phyloP scores from a whole-genome alignment of 176 grass and related monocot species.

The Eleusine coracana region DNA sequence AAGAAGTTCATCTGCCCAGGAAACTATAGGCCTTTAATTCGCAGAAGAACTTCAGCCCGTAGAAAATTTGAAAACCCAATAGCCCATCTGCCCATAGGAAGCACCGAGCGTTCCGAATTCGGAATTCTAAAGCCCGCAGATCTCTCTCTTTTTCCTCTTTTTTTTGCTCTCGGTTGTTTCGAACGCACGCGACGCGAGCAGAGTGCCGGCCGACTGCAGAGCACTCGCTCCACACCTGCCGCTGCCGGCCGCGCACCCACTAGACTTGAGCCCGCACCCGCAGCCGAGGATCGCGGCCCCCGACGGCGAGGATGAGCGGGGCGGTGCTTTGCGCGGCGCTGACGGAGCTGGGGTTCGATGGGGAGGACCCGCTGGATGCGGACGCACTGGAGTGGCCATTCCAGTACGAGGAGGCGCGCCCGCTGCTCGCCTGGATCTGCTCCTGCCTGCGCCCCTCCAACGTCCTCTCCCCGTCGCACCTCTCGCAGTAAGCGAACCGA shows the following conservation, averaged over 20 bases:
- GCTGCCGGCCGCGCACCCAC: conserved; percentile 43
- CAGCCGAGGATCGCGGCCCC: background rate
- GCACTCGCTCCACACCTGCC: conserved; percentile 22
- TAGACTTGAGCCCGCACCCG: background rate
- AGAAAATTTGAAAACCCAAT: background rate
- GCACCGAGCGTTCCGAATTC: conserved; percentile 8
- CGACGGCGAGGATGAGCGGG: conserved; percentile 67
- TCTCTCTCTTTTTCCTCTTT: background rate
- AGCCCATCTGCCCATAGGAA: background rate
- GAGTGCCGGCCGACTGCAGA: background rate
- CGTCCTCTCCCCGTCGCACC: conserved; percentile 80
- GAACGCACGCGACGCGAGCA: conserved; percentile 36
- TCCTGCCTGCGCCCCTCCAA: conserved; percentile 97
- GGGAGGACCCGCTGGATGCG: conserved; percentile 82
- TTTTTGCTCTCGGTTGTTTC: conserved; percentile 25
- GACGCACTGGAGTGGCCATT: conserved; percentile 99
- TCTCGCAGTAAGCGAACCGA: conserved; percentile 62
- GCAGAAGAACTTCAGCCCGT: background rate
- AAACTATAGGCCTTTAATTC: background rate
- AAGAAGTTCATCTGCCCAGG: background rate
- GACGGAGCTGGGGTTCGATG: conserved; percentile 89
- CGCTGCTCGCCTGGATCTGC: conserved; percentile 97
- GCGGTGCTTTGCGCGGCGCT: conserved; percentile 73
- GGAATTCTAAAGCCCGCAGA: background rate
- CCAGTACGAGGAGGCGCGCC: conserved; percentile 96